Percentiles rank a stretch among this genome's conserved stretches.
Conservation (phyloP, 2,329 filamentous ascomycete genomes). For the Ophiobolus disseminans region DNA sequence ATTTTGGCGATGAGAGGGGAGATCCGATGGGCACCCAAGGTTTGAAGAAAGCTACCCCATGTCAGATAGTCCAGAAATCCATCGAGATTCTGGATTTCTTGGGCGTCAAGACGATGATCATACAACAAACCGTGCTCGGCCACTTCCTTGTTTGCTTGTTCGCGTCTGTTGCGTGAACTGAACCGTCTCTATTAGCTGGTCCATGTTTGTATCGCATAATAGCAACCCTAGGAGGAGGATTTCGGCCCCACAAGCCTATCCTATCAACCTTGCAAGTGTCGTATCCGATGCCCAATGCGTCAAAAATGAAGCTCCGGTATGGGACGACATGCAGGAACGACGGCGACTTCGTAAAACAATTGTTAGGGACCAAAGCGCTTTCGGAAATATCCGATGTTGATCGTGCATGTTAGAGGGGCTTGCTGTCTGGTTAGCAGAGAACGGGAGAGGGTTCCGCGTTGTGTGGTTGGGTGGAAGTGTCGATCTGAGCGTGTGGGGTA, state of each 20-base stretch:
- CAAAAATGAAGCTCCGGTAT: background rate
- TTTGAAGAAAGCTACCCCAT: background rate
- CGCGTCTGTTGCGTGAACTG: background rate
- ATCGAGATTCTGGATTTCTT: background rate
- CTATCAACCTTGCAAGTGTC: background rate
- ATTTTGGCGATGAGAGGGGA: too few relatives aligned
- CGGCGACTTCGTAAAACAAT: too few relatives aligned
- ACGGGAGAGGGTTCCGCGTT: background rate
- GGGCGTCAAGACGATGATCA: conserved; percentile 3
- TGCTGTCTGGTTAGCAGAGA: conserved; percentile 3
- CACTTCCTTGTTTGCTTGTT: background rate
- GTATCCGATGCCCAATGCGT: background rate
- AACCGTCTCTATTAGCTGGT: background rate
- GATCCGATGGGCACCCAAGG: conserved; percentile 1
- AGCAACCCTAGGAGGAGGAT: background rate
- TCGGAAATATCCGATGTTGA: conserved; percentile 4
- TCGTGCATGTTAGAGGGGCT: background rate
- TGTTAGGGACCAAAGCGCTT: background rate
- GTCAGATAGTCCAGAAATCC: conserved; percentile 3
- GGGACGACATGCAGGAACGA: too few relatives aligned
- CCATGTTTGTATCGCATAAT: background rate
- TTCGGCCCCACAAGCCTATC: background rate
- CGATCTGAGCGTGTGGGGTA: conserved; percentile 4
- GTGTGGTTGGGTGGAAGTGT: background rate
- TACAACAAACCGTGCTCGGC: background rate